Conservation (phyloP, 192 early-diverging fungal species). For the Mortierella alpina region DNA sequence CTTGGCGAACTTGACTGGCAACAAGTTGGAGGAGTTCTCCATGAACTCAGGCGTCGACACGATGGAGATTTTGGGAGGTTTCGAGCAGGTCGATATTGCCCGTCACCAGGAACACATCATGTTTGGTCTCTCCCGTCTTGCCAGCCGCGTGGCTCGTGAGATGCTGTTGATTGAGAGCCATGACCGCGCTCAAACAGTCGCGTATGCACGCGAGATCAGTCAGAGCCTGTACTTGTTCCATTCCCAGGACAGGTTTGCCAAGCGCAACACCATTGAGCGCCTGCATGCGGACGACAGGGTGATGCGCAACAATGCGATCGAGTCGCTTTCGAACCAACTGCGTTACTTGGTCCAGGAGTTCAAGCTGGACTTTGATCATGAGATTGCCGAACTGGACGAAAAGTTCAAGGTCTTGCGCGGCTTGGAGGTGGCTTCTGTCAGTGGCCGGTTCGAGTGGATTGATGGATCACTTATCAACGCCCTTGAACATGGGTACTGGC, state of each 20-base stretch:
- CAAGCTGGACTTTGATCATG: slow-evolving; percentile 31
- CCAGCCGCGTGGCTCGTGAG: slow-evolving; percentile 57
- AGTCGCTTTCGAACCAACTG: slow-evolving; percentile 41
- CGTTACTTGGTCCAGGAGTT: slow-evolving; percentile 49
- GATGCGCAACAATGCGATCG: slow-evolving; percentile 46
- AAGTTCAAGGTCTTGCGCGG: slow-evolving; percentile 53
- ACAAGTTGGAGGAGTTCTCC: slow-evolving; percentile 89
- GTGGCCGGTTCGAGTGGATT: slow-evolving; percentile 97
- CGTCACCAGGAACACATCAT: slow-evolving; percentile 72
- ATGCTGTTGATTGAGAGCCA: slow-evolving; percentile 42
- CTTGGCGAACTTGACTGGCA: slow-evolving; percentile 84
- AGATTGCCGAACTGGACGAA: slow-evolving; percentile 32
- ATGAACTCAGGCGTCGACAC: slow-evolving; percentile 97
- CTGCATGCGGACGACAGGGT: slow-evolving; percentile 33
- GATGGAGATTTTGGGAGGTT: slow-evolving; percentile 95
- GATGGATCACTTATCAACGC: slow-evolving; percentile 94
- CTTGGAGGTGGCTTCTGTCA: slow-evolving; percentile 62
- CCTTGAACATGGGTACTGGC: slow-evolving; percentile 90
- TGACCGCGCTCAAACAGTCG: slow-evolving; percentile 2
- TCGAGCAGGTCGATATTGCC: slow-evolving; percentile 93
- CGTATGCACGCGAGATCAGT: slow-evolving; percentile 47
- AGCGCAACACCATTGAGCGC: slow-evolving; percentile 18
- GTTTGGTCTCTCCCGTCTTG: slow-evolving; percentile 54
- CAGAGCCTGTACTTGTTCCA: slow-evolving; percentile 44
- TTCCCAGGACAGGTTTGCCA: slow-evolving; percentile 37